A percentile compares a stretch with the other conserved stretches of the same genome.
Evolutionary conservation across 2,329 filamentous ascomycete species (phyloP).

Genomic region (Akanthomyces dipterigenus): DNA sequence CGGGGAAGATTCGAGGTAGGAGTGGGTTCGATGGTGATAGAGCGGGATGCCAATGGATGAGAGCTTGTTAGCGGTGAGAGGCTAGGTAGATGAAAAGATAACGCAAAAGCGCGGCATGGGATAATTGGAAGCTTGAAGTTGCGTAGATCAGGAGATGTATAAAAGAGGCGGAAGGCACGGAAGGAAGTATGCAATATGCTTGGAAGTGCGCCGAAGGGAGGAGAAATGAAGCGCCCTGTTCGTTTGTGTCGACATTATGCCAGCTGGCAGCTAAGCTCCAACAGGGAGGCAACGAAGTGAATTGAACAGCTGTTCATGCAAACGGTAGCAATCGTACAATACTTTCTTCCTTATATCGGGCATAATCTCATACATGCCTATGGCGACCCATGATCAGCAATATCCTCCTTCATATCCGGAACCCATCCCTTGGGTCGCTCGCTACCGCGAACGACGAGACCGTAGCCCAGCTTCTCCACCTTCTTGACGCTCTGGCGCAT

Average conservation of each 20-base stretch:
- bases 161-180: background rate
- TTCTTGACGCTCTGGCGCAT: slow-evolving; percentile 89
- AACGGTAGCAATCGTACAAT: background rate
- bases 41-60: background rate
- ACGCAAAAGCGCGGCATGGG: too few relatives aligned
- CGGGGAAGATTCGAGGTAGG: background rate
- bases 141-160: background rate
- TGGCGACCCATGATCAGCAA: slow-evolving; percentile 23
- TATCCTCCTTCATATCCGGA: slow-evolving; percentile 57
- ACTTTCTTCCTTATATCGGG: background rate
- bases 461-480: slow-evolving; percentile 86
- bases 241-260: background rate
- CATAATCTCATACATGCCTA: slow-evolving; percentile 12
- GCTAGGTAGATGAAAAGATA: background rate
- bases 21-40: background rate
- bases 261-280: background rate
- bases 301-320: background rate
- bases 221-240: background rate
- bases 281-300: background rate
- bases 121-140: background rate
- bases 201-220: background rate
- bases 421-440: slow-evolving; percentile 91
- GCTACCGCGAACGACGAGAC: slow-evolving; percentile 75
- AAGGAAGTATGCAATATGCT: background rate
- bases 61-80: background rate